These are phyloP conservation scores for Salix udensis DNA, from an alignment of 345 rosid genomes.

Conservation along the genomic window DNA sequence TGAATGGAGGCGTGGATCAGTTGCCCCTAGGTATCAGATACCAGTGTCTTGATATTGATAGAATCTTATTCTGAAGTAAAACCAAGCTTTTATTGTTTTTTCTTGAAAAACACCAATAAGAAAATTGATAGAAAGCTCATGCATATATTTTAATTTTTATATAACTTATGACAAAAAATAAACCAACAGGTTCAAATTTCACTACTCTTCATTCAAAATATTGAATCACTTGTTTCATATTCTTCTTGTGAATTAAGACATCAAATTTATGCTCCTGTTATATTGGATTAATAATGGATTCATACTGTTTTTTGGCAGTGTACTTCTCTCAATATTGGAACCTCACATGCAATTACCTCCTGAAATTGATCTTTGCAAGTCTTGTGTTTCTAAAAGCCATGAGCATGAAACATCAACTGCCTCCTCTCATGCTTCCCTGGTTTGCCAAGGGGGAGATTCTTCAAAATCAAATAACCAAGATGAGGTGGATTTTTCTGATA, in stretches of 20 bases:
- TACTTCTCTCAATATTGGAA: constrained; percentile 73
- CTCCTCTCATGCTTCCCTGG: too few relatives aligned
- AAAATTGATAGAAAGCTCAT: neutral
- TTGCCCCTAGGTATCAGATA: constrained; percentile 64
- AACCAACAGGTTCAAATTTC: neutral
- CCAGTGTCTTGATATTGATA: constrained; percentile 8
- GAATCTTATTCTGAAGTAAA: neutral
- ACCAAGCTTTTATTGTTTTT: neutral
- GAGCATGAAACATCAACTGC: constrained; percentile 37
- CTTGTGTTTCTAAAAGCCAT: constrained; percentile 30
- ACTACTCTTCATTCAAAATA: neutral
- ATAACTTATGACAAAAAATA: neutral
- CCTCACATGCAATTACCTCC: constrained; percentile 71
- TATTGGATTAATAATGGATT: constrained; percentile 12
- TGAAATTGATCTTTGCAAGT: constrained; percentile 67
- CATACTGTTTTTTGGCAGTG: constrained; percentile 48
- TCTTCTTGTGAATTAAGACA: neutral
- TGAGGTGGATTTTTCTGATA: constrained; percentile 44
- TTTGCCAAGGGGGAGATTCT: constrained; percentile 21
- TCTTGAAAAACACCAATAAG: neutral
- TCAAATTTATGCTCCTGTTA: neutral
- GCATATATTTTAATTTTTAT: neutral
- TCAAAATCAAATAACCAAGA: constrained; percentile 39
- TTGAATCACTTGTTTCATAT: neutral
- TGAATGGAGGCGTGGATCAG: constrained; percentile 78